These are phyloP conservation scores for Lignosus rhinocerotis DNA, from an alignment of 1,284 basidiomycete species.

Conservation along the genomic window DNA sequence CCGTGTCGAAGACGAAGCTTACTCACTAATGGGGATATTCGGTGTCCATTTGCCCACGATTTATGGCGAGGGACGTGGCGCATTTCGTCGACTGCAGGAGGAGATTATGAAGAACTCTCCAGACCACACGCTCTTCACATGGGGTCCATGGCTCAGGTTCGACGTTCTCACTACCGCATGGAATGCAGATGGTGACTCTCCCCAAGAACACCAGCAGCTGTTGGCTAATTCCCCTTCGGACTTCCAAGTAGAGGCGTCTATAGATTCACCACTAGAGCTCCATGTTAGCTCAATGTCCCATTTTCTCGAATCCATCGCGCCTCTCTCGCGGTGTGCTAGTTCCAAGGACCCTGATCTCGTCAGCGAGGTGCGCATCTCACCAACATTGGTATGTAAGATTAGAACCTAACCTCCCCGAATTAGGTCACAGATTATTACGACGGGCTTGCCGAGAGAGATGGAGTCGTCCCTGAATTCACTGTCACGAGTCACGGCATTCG, in stretches of 20 bases:
- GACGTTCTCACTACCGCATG: not conserved
- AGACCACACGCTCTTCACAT: not conserved
- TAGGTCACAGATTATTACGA: not conserved
- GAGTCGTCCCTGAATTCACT: not conserved
- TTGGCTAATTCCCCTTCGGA: not conserved
- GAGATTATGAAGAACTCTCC: slow-evolving; percentile 4
- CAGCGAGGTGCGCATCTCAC: too few species aligned
- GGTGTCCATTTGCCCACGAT: not conserved
- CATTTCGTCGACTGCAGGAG: slow-evolving; percentile 2
- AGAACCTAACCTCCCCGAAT: not conserved
- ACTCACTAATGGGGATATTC: slow-evolving; percentile 8
- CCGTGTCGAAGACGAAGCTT: slow-evolving; percentile 5
- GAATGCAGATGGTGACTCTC: not conserved
- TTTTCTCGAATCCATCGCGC: not conserved
- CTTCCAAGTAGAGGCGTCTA: not conserved
- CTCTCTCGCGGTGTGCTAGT: too few species aligned
- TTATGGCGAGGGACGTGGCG: slow-evolving; percentile 1
- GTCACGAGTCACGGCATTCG: slow-evolving; percentile 1
- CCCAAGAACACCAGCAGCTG: not conserved
- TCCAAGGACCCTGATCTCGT: too few species aligned
- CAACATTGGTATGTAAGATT: not conserved
- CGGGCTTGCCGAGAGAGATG: not conserved
- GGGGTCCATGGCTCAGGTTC: not conserved
- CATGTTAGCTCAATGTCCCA: not conserved
- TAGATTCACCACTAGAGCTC: not conserved